Evolutionary conservation across 2,329 filamentous ascomycete genomes (phyloP).

Genomic region (Alternaria sp.): DNA sequence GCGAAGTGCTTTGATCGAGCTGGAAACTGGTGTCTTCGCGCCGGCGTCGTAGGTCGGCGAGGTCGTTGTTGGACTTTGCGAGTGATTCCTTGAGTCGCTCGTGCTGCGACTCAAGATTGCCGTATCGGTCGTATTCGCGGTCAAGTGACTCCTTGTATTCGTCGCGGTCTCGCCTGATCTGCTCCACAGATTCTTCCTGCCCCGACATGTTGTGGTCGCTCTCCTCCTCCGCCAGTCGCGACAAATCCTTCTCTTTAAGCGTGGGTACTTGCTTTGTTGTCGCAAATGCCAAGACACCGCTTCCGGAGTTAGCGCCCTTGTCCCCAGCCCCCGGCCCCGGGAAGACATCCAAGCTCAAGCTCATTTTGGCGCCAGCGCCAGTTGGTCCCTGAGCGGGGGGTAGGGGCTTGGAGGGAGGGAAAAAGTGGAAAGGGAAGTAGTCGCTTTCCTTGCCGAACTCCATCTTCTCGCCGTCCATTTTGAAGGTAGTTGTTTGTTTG

Average conservation of each 20-base stretch:
- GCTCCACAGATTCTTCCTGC: background rate
- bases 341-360: slow-evolving; percentile 6
- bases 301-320: slow-evolving; percentile 5
- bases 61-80: background rate
- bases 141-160: background rate
- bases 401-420: background rate
- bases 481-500: background rate
- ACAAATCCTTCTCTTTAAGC: slow-evolving; percentile 3
- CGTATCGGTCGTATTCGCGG: background rate
- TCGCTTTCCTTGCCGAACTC: background rate
- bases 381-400: background rate
- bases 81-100: background rate
- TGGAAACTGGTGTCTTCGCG: background rate
- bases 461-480: background rate
- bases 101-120: background rate
- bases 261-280: slow-evolving; percentile 15
- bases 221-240: slow-evolving; percentile 6
- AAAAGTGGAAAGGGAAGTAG: background rate
- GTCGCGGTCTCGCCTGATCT: background rate
- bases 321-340: background rate
- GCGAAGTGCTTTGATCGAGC: background rate
- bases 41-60: background rate
- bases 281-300: slow-evolving; percentile 8
- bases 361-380: slow-evolving; percentile 10
- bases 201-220: slow-evolving; percentile 3